Base-by-base conservation (phyloP, 129 eudicot genomes). In the Calendula officinalis region DNA sequence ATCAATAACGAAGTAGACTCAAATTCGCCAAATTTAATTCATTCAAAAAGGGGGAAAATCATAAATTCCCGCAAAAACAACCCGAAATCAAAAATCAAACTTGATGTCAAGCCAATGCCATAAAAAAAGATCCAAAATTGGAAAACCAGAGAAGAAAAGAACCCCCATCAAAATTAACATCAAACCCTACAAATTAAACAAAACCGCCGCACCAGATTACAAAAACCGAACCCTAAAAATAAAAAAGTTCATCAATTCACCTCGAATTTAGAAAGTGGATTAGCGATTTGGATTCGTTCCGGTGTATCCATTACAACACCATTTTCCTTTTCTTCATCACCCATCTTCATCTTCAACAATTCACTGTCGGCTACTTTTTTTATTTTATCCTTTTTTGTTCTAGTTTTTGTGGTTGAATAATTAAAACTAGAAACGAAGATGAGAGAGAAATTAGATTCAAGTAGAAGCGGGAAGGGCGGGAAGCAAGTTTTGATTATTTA, bases 391-490 rank as follows among this genome's bases (percentile, higher is more conserved):
- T 13, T 62, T 33, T 72, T 46, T 76, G 65, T 67, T 8, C 56
- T 60, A 60, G 35, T 57, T 12, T 15, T n/a, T 35, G 55, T 76
- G 78, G 70, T 14, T 22, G 54, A 51, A 42, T 16, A 71, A 12
- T 22, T 44, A 41, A 7, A 48, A 46, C 30, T 9, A 38, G 39
- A 59, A 47, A 22, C 35, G 64, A 15, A 68, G 47, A 68, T 54
- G 46, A 39, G 37, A 64, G 34, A 47, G 69, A 73, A 81, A 78
- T 89, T 82, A 61, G 84, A 78, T 83, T 89, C 67, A 79, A 81
- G 77, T 78, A 78, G 83, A 42, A 79, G 95, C 89, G 91, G 91
- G 87, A 86, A 76, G 77, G 75, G 78, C 71, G 78, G 82, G 81
- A 69, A 70, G 51, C 46, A 56, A 76, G 63, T 32, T 71, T 72